These are phyloP conservation scores for Staphylotrichum longicolle DNA, from an alignment of 495 filamentous ascomycete species.

Conservation along the genomic window DNA sequence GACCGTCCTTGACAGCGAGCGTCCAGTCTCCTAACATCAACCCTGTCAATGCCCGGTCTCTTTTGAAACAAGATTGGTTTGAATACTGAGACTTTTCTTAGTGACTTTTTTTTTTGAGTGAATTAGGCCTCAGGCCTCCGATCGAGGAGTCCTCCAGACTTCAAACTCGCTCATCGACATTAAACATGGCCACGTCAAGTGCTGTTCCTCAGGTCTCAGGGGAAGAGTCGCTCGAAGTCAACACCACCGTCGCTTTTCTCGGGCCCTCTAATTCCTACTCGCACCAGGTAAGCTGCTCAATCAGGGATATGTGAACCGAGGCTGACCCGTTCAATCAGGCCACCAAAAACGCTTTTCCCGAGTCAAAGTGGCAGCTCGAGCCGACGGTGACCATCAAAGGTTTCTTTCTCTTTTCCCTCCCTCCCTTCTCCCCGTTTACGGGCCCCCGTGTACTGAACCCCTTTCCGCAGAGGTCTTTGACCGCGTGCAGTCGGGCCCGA, in stretches of 20 bases:
- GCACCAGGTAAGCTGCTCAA: constrained; percentile 66
- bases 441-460: not conserved
- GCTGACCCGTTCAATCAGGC: constrained; percentile 49
- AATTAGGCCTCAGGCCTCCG: too few relatives aligned
- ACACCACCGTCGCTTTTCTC: constrained; percentile 66
- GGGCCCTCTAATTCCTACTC: constrained; percentile 84
- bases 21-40: too few relatives aligned
- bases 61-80: too few relatives aligned
- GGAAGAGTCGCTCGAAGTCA: not conserved
- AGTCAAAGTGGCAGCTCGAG: constrained; percentile 49
- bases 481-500: constrained; percentile 62
- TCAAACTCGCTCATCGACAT: too few relatives aligned
- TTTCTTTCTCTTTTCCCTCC: constrained; percentile 27
- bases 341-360: constrained; percentile 60
- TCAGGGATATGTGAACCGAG: constrained; percentile 25
- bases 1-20: too few relatives aligned
- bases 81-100: too few relatives aligned
- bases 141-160: too few relatives aligned
- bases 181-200: constrained; percentile 2
- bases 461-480: constrained; percentile 66
- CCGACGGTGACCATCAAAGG: constrained; percentile 63
- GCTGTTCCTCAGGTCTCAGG: not conserved
- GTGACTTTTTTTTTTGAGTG: too few relatives aligned
- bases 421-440: not conserved
- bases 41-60: too few relatives aligned